Evolutionary conservation across 352 stramenopile genomes (phyloP).

Genomic region (Aphanomyces euteiches): DNA sequence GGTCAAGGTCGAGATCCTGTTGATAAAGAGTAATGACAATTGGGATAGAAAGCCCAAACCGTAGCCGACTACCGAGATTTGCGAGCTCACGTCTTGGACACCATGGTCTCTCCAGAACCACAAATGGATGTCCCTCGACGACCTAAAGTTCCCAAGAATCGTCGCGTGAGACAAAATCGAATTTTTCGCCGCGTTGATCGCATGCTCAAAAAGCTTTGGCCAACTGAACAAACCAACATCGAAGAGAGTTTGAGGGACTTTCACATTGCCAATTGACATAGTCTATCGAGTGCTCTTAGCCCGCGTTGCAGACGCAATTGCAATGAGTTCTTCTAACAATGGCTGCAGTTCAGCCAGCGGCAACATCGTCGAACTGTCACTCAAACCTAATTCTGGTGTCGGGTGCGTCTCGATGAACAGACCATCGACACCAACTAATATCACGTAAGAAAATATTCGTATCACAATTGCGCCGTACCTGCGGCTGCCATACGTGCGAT

Average conservation of each 20-base stretch:
- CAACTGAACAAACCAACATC: slow-evolving; percentile 62
- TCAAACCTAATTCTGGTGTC: slow-evolving; percentile 54
- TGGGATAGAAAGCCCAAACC: slow-evolving; percentile 21
- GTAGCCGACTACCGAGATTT: slow-evolving; percentile 57
- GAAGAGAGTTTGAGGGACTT: slow-evolving; percentile 70
- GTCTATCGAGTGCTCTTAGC: neutral
- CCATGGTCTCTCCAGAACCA: slow-evolving; percentile 40
- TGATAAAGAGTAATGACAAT: neutral
- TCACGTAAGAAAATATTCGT: neutral
- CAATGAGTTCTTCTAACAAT: slow-evolving; percentile 69
- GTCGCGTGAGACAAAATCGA: slow-evolving; percentile 45
- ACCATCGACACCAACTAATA: slow-evolving; percentile 70
- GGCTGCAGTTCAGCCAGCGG: slow-evolving; percentile 60
- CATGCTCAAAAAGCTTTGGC: slow-evolving; percentile 65
- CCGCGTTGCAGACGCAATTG: slow-evolving; percentile 49
- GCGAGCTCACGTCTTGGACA: slow-evolving; percentile 47
- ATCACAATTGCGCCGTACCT: neutral
- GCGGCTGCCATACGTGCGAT: slow-evolving; percentile 81
- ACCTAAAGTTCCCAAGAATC: slow-evolving; percentile 33
- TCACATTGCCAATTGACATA: slow-evolving; percentile 1
- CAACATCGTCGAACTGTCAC: slow-evolving; percentile 70
- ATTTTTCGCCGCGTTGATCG: slow-evolving; percentile 83
- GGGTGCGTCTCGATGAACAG: slow-evolving; percentile 89
- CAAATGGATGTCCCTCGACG: neutral
- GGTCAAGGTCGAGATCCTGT: slow-evolving; percentile 39